Evolutionary conservation across 495 filamentous ascomycete species (phyloP), one percentile per base, ranked within the genome.

Genomic region (Penicillium parvum): DNA sequence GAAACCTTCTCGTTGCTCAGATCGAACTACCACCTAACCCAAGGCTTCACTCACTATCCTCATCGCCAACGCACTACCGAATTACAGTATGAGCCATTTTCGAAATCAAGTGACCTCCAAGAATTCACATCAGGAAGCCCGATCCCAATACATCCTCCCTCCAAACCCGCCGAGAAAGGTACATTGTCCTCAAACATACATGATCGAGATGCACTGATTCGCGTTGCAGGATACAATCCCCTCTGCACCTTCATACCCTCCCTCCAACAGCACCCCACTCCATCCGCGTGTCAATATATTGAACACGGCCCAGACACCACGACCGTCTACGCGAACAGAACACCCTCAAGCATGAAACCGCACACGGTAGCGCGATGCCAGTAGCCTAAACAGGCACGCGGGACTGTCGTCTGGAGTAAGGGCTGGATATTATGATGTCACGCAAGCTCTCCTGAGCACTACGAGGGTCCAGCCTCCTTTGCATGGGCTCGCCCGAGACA

Each of bases 381-480:
- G 41, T 42, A 10, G 40, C 40, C 45, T 18, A 45, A 49, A 45
- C 11, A 41, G 45, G 41, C n/a, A 53, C 40, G 25, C 43, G 32
- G 7, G 19, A 40, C 43, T 22, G 32, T 39, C 40, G 33, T 18
- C 17, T 26, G 37, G 42, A 40, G 50, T 33, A 53, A 53, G 50
- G 50, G 50, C 33, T 32, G 4, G 25, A 34, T 26, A 27, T 18
- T 36, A 54, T 54, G 51, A 54, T 54, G 43, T 50, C 45, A 54
- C 21, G 7, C 32, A 6, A 30, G 46, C 50, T 49, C 41, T 19
- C 41, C 50, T 14, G 18, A 29, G 25, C 38, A 29, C 10, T n/a
- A 7, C 9, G 6, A 14, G 26, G 30, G 40, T 19, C 40, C 4
- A 43, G 30, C 41, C 39, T 14, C 11, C 35, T 23, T 29, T 40